Percentiles rank a stretch among this genome's conserved stretches.
phyloP scores from a whole-genome alignment of 2,329 filamentous ascomycete genomes.

The Zopfia rhizophila region DNA sequence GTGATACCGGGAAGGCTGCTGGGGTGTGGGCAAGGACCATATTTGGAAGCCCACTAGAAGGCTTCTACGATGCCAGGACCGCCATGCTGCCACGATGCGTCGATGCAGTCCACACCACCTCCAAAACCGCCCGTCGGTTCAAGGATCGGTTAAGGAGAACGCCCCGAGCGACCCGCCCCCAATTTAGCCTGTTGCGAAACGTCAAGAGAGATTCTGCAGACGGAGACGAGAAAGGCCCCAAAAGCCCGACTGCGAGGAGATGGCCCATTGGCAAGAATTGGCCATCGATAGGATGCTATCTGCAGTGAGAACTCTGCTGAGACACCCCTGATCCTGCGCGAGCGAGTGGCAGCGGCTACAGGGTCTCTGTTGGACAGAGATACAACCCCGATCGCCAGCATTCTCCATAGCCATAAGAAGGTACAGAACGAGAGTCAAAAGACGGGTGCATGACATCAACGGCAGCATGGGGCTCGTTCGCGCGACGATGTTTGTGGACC shows the following conservation, averaged over 20 bases:
- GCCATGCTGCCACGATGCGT: conserved; percentile 22
- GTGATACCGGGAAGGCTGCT: conserved; percentile 13
- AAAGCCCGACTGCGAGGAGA: conserved; percentile 15
- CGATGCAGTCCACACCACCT: conserved; percentile 4
- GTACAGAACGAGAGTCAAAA: conserved; percentile 8
- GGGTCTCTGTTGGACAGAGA: conserved; percentile 24
- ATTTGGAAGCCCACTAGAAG: conserved; percentile 34
- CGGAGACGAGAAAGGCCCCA: conserved; percentile 19
- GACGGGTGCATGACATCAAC: conserved; percentile 33
- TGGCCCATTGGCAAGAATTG: conserved; percentile 27
- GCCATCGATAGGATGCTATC: no score
- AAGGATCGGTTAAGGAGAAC: not conserved
- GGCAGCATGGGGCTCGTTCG: not conserved
- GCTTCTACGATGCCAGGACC: conserved; percentile 25
- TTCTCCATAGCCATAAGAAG: conserved; percentile 29
- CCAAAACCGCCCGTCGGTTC: conserved; percentile 38
- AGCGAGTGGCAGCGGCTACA: conserved; percentile 31
- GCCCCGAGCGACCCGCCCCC: conserved; percentile 17
- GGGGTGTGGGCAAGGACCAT: conserved; percentile 24
- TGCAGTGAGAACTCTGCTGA: conserved; percentile 26
- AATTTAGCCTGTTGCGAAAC: conserved; percentile 37
- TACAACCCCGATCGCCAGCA: conserved; percentile 20
- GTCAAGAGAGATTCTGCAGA: conserved; percentile 3
- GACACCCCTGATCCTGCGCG: conserved; percentile 34
- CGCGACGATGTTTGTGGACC: conserved; percentile 1